Evolutionary conservation across 306 rosid genomes (phyloP).

Genomic region (Psophocarpus tetragonolobus): DNA sequence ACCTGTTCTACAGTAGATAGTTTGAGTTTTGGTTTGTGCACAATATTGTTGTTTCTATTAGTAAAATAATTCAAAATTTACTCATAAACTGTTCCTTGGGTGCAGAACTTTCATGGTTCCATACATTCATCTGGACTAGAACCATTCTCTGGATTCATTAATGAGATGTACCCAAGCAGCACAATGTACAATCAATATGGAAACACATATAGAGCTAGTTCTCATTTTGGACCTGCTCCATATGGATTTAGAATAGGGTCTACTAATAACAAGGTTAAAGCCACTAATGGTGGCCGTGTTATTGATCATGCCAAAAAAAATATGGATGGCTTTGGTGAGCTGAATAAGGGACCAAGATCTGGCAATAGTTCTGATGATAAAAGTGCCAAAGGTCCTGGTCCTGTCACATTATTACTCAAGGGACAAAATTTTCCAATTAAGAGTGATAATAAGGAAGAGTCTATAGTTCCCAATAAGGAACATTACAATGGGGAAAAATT

Average conservation of each 20-base stretch:
- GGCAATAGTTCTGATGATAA: constrained; percentile 29
- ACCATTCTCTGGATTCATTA: constrained; percentile 37
- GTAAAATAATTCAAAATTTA: not conserved
- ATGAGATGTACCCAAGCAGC: constrained; percentile 39
- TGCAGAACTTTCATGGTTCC: constrained; percentile 43
- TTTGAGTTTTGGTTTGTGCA: not conserved
- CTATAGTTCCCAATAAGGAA: constrained; percentile 37
- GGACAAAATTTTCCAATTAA: constrained; percentile 42
- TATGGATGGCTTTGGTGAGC: constrained; percentile 44
- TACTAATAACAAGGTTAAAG: constrained; percentile 23
- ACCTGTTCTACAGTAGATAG: not conserved
- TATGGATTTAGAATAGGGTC: constrained; percentile 38
- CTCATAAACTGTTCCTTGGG: not conserved
- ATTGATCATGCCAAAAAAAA: constrained; percentile 32
- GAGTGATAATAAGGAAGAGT: constrained; percentile 34
- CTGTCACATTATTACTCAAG: constrained; percentile 38
- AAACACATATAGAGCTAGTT: constrained; percentile 34
- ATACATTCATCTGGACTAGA: constrained; percentile 40
- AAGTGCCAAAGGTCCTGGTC: constrained; percentile 22
- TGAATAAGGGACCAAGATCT: constrained; percentile 60
- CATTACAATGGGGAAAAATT: constrained; percentile 42
- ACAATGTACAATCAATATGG: constrained; percentile 43
- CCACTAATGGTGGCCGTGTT: constrained; percentile 11
- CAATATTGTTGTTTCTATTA: not conserved
- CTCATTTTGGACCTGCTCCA: constrained; percentile 41